Conservation (phyloP, 768 basidiomycete genomes). For the Xerocomus potaroensis region DNA sequence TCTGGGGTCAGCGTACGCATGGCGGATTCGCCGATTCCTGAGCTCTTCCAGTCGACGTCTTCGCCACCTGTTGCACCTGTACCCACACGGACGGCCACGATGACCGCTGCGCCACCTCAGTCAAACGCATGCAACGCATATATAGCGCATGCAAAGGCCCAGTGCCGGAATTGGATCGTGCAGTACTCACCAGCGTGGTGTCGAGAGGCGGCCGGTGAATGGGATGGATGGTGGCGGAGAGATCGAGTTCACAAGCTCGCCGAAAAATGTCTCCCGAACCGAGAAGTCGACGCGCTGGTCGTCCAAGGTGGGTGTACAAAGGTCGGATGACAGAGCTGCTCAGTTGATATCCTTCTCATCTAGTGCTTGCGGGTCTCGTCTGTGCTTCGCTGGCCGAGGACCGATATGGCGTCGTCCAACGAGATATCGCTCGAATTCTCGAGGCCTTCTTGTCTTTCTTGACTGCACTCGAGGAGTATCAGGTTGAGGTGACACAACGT, state of each 20-base stretch:
- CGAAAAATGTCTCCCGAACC: constrained; percentile 53
- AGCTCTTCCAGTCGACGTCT: constrained; percentile 45
- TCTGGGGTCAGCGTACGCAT: constrained; percentile 27
- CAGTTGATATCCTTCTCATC: neutral
- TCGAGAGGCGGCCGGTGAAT: constrained; percentile 20
- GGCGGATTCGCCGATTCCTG: constrained; percentile 37
- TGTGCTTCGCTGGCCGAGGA: constrained; percentile 78
- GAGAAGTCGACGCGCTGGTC: constrained; percentile 58
- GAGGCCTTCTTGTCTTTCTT: constrained; percentile 73
- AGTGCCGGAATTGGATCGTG: constrained; percentile 4
- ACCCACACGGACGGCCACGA: neutral
- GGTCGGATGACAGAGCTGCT: neutral
- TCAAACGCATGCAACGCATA: neutral
- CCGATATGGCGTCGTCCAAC: constrained; percentile 76
- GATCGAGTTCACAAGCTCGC: constrained; percentile 51
- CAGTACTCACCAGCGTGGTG: constrained; percentile 32
- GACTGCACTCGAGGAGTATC: constrained; percentile 60
- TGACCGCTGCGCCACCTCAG: neutral
- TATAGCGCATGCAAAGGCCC: constrained; percentile 1
- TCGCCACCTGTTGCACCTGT: constrained; percentile 11
- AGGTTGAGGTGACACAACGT: constrained; percentile 44
- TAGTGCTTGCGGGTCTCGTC: constrained; percentile 64
- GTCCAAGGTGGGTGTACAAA: constrained; percentile 47
- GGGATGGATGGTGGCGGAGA: constrained; percentile 51
- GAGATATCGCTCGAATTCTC: constrained; percentile 77